These are phyloP conservation scores for Vigna radiata DNA, from an alignment of 306 rosid genomes.

Conservation along the genomic window DNA sequence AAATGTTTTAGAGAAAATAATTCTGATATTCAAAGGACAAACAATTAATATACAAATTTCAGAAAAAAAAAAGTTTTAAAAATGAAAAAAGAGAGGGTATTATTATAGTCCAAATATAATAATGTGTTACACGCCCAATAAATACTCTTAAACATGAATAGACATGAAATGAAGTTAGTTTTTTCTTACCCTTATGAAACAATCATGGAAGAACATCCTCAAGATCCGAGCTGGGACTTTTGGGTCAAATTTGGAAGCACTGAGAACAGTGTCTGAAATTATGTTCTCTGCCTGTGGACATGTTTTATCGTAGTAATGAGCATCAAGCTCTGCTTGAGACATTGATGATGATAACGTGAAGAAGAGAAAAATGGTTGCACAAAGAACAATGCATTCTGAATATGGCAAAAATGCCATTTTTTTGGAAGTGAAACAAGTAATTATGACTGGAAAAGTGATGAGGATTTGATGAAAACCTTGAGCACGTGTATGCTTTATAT, in stretches of 20 bases:
- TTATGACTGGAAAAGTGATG: not conserved
- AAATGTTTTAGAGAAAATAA: not conserved
- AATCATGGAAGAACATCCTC: conserved; percentile 84
- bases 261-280: conserved; percentile 59
- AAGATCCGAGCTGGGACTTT: conserved; percentile 75
- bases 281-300: conserved; percentile 72
- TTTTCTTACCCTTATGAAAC: conserved; percentile 72
- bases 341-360: conserved; percentile 30
- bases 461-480: conserved; percentile 35
- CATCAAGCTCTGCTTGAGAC: conserved; percentile 51
- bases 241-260: conserved; percentile 64
- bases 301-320: conserved; percentile 55
- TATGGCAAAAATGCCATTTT: conserved; percentile 50
- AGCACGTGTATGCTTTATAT: conserved; percentile 8
- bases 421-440: not conserved
- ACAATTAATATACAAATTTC: not conserved
- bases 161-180: not conserved
- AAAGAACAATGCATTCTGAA: conserved; percentile 34
- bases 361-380: conserved; percentile 31
- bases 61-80: not conserved
- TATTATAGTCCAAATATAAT: not conserved
- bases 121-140: not conserved
- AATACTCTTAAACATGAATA: not conserved
- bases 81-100: not conserved
- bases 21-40: too few species aligned